Evolutionary conservation across 768 basidiomycete genomes (phyloP).

Genomic region (Agaricus blazei): DNA sequence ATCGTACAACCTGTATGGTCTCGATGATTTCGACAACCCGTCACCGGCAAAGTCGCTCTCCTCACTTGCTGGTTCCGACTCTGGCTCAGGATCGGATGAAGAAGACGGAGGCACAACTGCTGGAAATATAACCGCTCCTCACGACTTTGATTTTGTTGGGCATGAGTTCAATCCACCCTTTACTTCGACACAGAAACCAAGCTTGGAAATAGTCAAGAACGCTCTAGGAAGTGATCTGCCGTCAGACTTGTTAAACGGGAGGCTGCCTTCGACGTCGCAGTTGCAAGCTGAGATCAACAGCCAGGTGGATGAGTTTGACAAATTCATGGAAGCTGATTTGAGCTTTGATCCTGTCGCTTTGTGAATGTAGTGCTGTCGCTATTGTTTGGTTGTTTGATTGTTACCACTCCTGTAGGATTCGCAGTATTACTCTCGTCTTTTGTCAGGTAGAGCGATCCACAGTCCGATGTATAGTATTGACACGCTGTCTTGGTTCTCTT

Average conservation of each 20-base stretch:
- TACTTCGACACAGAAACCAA: slow-evolving; percentile 23
- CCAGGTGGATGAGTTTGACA: slow-evolving; percentile 44
- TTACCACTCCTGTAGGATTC: not conserved
- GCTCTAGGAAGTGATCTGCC: not conserved
- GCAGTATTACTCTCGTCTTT: not conserved
- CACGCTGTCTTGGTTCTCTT: too few relatives aligned
- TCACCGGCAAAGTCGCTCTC: slow-evolving; percentile 26
- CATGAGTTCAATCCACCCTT: slow-evolving; percentile 22
- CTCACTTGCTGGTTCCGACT: slow-evolving; percentile 25
- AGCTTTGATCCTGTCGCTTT: slow-evolving; percentile 31
- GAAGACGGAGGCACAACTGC: slow-evolving; percentile 5
- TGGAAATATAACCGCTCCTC: not conserved
- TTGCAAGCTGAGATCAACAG: slow-evolving; percentile 49
- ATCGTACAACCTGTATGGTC: slow-evolving; percentile 9
- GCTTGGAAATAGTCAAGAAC: not conserved
- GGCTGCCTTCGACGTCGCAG: slow-evolving; percentile 6
- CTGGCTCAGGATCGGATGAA: slow-evolving; percentile 15
- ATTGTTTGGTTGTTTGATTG: not conserved
- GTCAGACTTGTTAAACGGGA: not conserved
- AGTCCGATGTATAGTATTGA: too few relatives aligned
- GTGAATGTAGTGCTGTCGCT: not conserved
- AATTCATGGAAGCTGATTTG: slow-evolving; percentile 51
- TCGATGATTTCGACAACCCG: slow-evolving; percentile 12
- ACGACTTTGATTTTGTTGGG: not conserved
- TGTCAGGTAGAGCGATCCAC: not conserved